Percentiles rank a stretch among this genome's conserved stretches.
Conservation (phyloP, 768 basidiomycete species). For the Lactarius vividus region DNA sequence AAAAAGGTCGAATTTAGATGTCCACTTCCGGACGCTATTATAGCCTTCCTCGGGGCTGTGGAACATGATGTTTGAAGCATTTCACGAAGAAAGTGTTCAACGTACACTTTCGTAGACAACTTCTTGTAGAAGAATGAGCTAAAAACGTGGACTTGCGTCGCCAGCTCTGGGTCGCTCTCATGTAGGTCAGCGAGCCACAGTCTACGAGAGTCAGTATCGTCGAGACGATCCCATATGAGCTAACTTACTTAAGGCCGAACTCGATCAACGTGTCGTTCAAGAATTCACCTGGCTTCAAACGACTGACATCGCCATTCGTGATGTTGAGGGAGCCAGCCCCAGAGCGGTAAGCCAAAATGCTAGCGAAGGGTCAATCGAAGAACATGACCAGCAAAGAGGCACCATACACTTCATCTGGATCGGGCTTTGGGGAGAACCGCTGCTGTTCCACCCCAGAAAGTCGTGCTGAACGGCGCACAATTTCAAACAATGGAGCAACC, state of each 20-base stretch:
- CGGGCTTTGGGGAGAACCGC: conserved; percentile 16
- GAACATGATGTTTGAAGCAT: neutral
- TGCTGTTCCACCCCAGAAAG: conserved; percentile 18
- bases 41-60: conserved; percentile 62
- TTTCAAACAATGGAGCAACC: neutral
- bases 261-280: conserved; percentile 97
- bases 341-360: conserved; percentile 75
- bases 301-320: conserved; percentile 70
- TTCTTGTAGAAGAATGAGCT: conserved; percentile 99
- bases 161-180: conserved; percentile 54
- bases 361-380: conserved; percentile 32
- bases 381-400: neutral
- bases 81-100: conserved; percentile 4
- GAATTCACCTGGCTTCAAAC: conserved; percentile 77
- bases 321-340: conserved; percentile 76
- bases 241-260: conserved; percentile 84
- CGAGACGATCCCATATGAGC: neutral
- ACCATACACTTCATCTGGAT: conserved; percentile 27
- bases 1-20: conserved; percentile 83
- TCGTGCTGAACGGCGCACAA: conserved; percentile 25
- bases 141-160: conserved; percentile 81
- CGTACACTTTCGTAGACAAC: conserved; percentile 66
- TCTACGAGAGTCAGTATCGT: conserved; percentile 39
- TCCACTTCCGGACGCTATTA: conserved; percentile 90
- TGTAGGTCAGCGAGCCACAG: conserved; percentile 65